These are phyloP conservation scores for Fusarium tuaranense DNA, from an alignment of 2,329 filamentous ascomycete species.

Conservation along the genomic window DNA sequence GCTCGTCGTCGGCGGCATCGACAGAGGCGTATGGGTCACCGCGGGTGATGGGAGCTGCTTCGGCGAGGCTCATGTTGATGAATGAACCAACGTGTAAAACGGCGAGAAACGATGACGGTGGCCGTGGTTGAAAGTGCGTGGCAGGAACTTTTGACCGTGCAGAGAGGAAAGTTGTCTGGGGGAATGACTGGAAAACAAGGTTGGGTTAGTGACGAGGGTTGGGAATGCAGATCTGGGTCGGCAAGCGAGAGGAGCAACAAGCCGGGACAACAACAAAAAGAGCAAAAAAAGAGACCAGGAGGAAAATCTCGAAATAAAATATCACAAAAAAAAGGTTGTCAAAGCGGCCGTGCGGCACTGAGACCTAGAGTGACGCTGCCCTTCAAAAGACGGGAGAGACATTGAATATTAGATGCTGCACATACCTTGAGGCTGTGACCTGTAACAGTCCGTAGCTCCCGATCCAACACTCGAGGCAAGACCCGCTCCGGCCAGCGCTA, in stretches of 20 bases:
- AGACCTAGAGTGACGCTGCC: conserved; percentile 24
- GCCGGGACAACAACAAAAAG: not conserved
- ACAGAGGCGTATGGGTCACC: conserved; percentile 33
- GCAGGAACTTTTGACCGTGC: not conserved
- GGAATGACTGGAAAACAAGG: conserved; percentile 25
- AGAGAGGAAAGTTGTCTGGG: conserved; percentile 14
- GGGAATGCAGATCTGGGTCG: conserved; percentile 27
- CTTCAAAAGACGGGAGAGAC: conserved; percentile 35
- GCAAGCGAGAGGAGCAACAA: conserved; percentile 32
- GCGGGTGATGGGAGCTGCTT: conserved; percentile 38
- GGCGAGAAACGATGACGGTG: not conserved
- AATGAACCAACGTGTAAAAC: not conserved
- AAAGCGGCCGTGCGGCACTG: conserved; percentile 37
- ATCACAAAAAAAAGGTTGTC: conserved; percentile 17
- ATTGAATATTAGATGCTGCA: conserved; percentile 43
- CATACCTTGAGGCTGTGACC: conserved; percentile 36
- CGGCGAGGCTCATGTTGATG: conserved; percentile 47
- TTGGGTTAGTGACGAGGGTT: conserved; percentile 30
- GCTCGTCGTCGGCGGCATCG: conserved; percentile 42
- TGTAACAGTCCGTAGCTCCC: conserved; percentile 43
- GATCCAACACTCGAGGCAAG: conserved; percentile 38
- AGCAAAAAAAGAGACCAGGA: conserved; percentile 9
- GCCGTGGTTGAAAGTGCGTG: not conserved
- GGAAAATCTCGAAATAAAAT: not conserved
- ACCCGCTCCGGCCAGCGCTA: conserved; percentile 43